Evolutionary conservation across 805 yeast species (phyloP), one percentile per base, ranked within the genome.

Genomic region (Candida sanyiensis): DNA sequence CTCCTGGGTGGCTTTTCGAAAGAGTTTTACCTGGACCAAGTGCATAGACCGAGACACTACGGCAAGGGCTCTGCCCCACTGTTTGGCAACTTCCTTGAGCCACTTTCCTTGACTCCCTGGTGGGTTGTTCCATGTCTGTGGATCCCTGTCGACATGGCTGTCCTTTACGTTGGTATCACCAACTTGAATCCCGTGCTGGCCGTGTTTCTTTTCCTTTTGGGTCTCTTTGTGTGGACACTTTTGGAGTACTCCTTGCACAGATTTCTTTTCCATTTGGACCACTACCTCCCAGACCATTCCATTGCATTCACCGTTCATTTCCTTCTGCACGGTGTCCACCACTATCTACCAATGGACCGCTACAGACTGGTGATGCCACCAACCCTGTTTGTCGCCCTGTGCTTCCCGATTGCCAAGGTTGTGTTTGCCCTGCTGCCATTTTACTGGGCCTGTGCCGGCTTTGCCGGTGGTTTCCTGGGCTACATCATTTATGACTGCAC

Each of bases 321-420:
- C 70, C 61, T 88, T 42, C 69, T 90, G 49, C 99, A 93, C 54
- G 99, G 99, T 41, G 83, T 89, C 37, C 99, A 93, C 61, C 99
- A 93, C 63, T 93, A 85, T 61, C 72, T 93, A 50, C 99, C 99
- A 47, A 93, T 94, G 98, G 99, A 93, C 66, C 76, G 75, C 44
- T 69, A 77, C 59, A 78, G 99, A 59, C 74, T 93, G 54, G 99
- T 93, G 26, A 83, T 93, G 84, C 99, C 99, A 3, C 99, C 99
- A 35, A 71, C 97, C 0, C 66, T 93, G 56, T 81, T 90, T 47
- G 46, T 81, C 12, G 62, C 73, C 3, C 65, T 93, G 46, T 79
- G 87, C 35, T 74, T 70, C 28, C 99, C 99, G 33, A 74, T 93
- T 62, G 85, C 84, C 65, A 75, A 66, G 49, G 61, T 85, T 38